These are phyloP conservation scores for Sporothrix brunneoviolacea DNA, from an alignment of 2,329 filamentous ascomycete species.

Conservation along the genomic window DNA sequence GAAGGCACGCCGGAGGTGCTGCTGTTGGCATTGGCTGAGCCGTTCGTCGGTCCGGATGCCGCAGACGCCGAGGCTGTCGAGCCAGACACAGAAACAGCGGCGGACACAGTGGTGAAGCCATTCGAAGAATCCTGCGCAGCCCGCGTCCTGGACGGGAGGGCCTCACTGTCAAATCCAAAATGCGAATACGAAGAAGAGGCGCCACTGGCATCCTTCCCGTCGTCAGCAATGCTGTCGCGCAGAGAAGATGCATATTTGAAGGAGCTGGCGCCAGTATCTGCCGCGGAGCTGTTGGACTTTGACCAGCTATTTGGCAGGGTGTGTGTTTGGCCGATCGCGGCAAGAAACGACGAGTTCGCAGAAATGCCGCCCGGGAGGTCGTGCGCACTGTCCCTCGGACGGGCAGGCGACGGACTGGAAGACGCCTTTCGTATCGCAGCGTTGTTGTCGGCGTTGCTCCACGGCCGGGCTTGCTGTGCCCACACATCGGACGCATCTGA, in stretches of 20 bases:
- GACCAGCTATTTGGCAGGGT: constrained; percentile 26
- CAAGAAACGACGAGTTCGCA: constrained; percentile 36
- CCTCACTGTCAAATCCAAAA: constrained; percentile 10
- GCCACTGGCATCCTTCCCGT: background rate
- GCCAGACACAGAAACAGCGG: constrained; percentile 3
- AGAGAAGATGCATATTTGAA: constrained; percentile 31
- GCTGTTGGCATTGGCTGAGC: background rate
- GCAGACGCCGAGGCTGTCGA: constrained; percentile 3
- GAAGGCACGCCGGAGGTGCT: background rate
- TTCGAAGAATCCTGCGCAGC: background rate
- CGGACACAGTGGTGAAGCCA: background rate
- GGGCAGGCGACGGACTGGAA: constrained; percentile 52
- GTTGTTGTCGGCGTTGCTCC: constrained; percentile 48
- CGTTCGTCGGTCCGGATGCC: background rate
- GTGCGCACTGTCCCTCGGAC: constrained; percentile 38
- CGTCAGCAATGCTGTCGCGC: constrained; percentile 9
- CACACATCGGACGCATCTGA: constrained; percentile 8
- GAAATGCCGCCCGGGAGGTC: constrained; percentile 37
- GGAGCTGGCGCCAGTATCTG: constrained; percentile 39
- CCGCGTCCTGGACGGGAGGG: background rate
- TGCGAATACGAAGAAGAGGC: background rate
- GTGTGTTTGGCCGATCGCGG: constrained; percentile 36
- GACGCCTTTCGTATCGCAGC: constrained; percentile 36
- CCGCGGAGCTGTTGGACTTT: constrained; percentile 28
- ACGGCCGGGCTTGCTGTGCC: constrained; percentile 42